Evolutionary conservation across 2,329 filamentous ascomycete genomes (phyloP).

Genomic region (Alternaria brassicae): DNA sequence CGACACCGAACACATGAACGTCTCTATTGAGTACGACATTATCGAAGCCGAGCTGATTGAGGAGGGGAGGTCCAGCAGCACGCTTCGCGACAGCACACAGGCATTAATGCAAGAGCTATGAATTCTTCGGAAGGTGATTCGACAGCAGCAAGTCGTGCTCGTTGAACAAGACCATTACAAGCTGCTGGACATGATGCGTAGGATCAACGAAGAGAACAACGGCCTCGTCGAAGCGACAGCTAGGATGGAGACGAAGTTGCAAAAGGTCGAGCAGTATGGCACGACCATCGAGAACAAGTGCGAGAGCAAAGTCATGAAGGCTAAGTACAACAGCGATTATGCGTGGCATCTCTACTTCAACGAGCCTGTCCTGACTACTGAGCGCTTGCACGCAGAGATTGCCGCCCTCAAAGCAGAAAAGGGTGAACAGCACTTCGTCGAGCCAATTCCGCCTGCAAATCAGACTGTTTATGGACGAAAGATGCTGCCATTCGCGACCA

Average conservation of each 20-base stretch:
- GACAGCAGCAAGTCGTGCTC: neutral
- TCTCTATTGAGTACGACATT: neutral
- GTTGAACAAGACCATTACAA: neutral
- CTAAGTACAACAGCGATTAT: neutral
- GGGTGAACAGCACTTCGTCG: neutral
- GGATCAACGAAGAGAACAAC: neutral
- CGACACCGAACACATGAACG: neutral
- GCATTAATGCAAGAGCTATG: neutral
- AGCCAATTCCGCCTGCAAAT: neutral
- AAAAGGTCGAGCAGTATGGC: neutral
- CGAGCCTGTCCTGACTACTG: neutral
- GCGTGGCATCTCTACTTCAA: neutral
- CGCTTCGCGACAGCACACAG: neutral
- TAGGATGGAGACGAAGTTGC: neutral
- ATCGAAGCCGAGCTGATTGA: neutral
- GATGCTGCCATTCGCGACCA: neutral
- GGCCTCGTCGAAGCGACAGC: neutral
- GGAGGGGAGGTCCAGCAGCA: neutral
- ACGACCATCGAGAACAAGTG: neutral
- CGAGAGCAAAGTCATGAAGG: neutral
- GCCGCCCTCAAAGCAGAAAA: slow-evolving; percentile 2
- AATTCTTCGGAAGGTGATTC: neutral
- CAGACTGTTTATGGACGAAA: neutral
- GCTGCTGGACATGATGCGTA: neutral
- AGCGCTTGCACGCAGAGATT: neutral